Base-by-base conservation (phyloP, 2,329 filamentous ascomycete genomes). In the Nigrospora oryzae region DNA sequence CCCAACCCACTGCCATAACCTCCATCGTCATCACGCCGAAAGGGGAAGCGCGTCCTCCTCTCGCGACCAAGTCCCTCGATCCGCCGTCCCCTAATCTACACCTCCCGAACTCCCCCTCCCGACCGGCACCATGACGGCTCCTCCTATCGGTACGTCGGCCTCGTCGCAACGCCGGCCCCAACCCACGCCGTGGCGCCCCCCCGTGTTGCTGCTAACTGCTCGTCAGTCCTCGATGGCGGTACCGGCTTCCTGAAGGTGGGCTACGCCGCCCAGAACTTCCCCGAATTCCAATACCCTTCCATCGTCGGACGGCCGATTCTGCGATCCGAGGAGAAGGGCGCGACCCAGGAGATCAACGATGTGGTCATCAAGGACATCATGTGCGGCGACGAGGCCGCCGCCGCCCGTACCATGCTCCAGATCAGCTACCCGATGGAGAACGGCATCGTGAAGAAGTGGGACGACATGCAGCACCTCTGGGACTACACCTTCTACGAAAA, bases 391-490 rank as follows among this genome's bases (percentile, higher is more conserved):
- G 91, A 98, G 71, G 93, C 93, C 41, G 90, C 93, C 14, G 89
- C 89, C 44, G 91, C 93, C 54, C 83, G 93, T 60, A 95, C 87
- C 51, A 95, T 96, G 89, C 82, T 98, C 49, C 93, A 98, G 68
- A 94, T 98, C 63, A 95, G 86, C 67, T 98, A 98, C 66, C 93
- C 93, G 56, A 98, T 98, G 93, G 93, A 98, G 69, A 98, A 98
- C 66, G 93, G 93, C 59, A 97, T 98, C 60, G 89, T 98, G 55
- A 97, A 96, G 79, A 90, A 89, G 63, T 98, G 93, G 93, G 93
- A 98, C 57, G 93, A 98, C 67, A 98, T 98, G 93, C 88, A 95
- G 73, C 91, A 97, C 63, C 83, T 98, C 45, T 98, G 93, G 93
- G 91, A 98, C 71, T 97, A 94, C 67, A 98, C 93, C 19, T 98